Conservation (phyloP, 225 moss, liverwort and hornwort species). For the Pseudoscleropodium purum region DNA sequence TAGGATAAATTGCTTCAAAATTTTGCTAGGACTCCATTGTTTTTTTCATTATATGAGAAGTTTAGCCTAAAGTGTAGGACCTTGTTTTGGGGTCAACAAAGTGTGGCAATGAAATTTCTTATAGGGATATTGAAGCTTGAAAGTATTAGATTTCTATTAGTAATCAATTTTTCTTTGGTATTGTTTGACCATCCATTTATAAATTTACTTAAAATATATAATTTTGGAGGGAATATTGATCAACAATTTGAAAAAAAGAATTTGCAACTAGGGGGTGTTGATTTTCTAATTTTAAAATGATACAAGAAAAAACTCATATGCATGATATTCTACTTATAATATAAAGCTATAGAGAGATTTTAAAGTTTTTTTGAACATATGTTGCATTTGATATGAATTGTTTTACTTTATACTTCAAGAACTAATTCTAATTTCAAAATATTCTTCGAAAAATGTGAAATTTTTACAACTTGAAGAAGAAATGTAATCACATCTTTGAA, state of each 20-base stretch:
- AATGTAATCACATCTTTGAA: not conserved
- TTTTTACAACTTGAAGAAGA: not conserved
- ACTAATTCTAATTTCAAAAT: no score
- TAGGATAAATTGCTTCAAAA: not conserved
- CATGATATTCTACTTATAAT: not conserved
- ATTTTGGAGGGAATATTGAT: not conserved
- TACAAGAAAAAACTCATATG: not conserved
- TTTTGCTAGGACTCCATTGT: fast-evolving
- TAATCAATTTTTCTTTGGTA: not conserved
- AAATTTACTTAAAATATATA: not conserved
- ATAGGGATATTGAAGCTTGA: fast-evolving
- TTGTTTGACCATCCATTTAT: not conserved
- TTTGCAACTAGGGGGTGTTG: not conserved
- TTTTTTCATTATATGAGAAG: fast-evolving
- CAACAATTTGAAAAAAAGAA: not conserved
- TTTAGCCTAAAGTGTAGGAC: fast-evolving
- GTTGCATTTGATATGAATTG: not conserved
- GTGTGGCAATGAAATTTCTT: not conserved
- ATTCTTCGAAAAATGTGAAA: not conserved
- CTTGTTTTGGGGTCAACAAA: fast-evolving
- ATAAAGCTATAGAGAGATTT: not conserved
- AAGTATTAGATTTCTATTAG: not conserved
- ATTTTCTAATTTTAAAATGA: not conserved
- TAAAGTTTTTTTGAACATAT: no score
- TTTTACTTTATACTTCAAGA: no score